Evolutionary conservation across 768 basidiomycete genomes (phyloP), one percentile per base, ranked within the genome.

Genomic region (Dioszegia hungarica): DNA sequence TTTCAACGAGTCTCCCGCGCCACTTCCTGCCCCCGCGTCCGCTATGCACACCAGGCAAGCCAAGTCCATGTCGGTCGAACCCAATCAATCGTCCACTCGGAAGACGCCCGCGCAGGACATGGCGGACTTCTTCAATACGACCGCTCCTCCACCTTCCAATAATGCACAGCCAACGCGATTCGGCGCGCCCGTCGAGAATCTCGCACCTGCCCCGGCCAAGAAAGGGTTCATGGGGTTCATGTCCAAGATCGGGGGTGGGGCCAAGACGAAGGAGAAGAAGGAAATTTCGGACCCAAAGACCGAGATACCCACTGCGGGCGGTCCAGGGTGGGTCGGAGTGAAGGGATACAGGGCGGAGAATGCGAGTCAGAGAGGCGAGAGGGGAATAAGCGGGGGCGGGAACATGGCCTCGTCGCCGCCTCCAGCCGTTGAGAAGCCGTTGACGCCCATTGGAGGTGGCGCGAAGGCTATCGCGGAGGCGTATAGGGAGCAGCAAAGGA

Each of bases 161-260:
- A 63, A 70, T 22, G 60, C 67, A 29, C 44, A 50, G 9, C 17
- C 38, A n/a, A 29, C 40, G 9, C 29, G 40, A 25, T 31, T 25
- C 29, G 38, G 52, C 14, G n/a, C 56, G 14, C 51, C 55, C 12
- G 48, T 31, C 33, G 54, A 55, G 17, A 47, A 51, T 28, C 51
- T 60, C 31, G 53, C 54, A 4, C 56, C 66, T 2, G 66, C 66
- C 37, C 45, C 59, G 5, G 63, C 64, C 34, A 49, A 49, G 15
- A 67, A 58, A 33, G 53, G 88, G 24, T 77, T 91, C 58, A 86
- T 86, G 74, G 82, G 85, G 61, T 89, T 92, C 85, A 87, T 92
- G 65, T 89, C 88, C 19, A 86, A 84, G 64, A 78, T 90, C 25
- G 85, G 83, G 34, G 71, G 56, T 10, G 29, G 29, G 2, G 37